These are phyloP conservation scores for Leptomonas seymouri DNA, from an alignment of 208 protist genomes.

Conservation along the genomic window DNA sequence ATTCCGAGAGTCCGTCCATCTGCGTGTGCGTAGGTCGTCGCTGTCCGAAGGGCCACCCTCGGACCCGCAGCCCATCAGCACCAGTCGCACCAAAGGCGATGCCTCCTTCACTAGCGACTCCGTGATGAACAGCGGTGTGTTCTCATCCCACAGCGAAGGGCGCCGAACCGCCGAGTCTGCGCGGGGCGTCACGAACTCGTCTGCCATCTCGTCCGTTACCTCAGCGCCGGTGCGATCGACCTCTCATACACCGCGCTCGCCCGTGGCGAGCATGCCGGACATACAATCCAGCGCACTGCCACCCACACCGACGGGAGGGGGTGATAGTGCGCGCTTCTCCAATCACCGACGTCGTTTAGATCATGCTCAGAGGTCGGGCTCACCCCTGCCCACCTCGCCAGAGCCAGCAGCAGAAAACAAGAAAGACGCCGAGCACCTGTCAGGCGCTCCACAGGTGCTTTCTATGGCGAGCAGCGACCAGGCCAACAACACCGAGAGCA, in stretches of 20 bases:
- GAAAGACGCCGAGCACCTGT: neutral
- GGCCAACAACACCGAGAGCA: neutral
- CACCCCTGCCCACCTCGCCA: slow-evolving; percentile 11
- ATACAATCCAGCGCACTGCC: neutral
- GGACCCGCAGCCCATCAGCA: slow-evolving; percentile 5
- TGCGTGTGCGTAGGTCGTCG: slow-evolving; percentile 8
- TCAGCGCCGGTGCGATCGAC: slow-evolving; percentile 1
- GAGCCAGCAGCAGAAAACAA: neutral
- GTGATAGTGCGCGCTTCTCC: neutral
- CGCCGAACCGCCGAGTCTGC: neutral
- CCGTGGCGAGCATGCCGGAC: neutral
- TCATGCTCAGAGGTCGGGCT: neutral
- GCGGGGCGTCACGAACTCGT: neutral
- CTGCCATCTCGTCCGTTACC: neutral
- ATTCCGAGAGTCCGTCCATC: slow-evolving; percentile 26
- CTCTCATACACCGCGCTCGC: neutral
- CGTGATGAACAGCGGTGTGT: slow-evolving; percentile 1
- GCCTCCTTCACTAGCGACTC: slow-evolving; percentile 5
- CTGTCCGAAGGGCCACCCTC: slow-evolving; percentile 1
- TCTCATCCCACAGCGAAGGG: neutral
- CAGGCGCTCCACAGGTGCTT: neutral
- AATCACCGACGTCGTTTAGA: slow-evolving; percentile 1
- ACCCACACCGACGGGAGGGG: neutral
- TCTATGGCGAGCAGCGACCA: neutral
- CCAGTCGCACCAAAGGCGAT: neutral